These are phyloP conservation scores for Aspergillus spinulosporus DNA, from an alignment of 2,329 filamentous ascomycete genomes.

Conservation along the genomic window DNA sequence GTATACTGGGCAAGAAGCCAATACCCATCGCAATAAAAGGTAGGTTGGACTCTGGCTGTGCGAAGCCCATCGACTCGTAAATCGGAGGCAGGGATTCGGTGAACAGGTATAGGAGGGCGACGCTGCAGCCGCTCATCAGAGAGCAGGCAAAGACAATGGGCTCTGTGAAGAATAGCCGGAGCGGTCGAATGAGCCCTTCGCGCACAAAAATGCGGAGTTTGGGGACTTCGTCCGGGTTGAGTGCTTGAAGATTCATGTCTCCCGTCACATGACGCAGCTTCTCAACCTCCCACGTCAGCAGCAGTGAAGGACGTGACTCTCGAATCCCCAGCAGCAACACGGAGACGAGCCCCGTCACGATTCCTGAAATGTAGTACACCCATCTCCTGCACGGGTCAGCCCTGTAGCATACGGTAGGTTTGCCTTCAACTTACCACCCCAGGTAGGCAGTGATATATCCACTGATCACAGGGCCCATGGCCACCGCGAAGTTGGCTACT, in stretches of 20 bases:
- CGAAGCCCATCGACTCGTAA: constrained; percentile 41
- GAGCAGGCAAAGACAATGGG: constrained; percentile 48
- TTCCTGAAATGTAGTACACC: constrained; percentile 47
- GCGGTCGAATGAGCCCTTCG: constrained; percentile 41
- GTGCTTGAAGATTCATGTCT: constrained; percentile 26
- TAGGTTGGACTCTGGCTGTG: constrained; percentile 37
- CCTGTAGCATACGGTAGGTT: no score
- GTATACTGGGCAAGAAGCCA: constrained; percentile 44
- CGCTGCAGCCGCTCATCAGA: constrained; percentile 44
- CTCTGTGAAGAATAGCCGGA: constrained; percentile 47
- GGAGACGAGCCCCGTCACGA: constrained; percentile 34
- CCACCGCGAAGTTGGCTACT: constrained; percentile 43
- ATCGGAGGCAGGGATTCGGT: constrained; percentile 46
- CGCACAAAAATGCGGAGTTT: constrained; percentile 38
- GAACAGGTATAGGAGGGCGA: constrained; percentile 51
- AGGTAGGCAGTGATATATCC: constrained; percentile 39
- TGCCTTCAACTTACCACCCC: constrained; percentile 37
- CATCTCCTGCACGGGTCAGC: constrained; percentile 38
- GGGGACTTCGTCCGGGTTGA: constrained; percentile 42
- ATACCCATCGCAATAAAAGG: constrained; percentile 44
- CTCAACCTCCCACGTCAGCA: constrained; percentile 38
- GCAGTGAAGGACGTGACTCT: constrained; percentile 46
- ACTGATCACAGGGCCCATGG: constrained; percentile 46
- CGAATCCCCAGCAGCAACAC: constrained; percentile 38
- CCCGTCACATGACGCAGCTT: constrained; percentile 28